Conservation (phyloP, 108 stramenopile genomes). For the Cyclotella cryptica region DNA sequence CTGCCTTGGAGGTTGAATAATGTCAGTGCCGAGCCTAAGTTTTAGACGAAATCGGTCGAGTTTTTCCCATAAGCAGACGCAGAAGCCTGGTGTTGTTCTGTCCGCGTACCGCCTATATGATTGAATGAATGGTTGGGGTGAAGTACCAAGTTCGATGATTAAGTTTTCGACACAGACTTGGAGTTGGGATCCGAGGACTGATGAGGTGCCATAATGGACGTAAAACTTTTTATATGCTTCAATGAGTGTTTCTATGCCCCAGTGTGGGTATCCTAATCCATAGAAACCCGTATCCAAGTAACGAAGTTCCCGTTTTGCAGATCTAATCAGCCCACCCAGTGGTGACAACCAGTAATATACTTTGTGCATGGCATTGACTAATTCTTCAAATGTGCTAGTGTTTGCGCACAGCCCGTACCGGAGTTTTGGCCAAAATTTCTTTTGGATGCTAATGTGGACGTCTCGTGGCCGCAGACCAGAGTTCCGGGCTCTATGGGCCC, state of each 20-base stretch:
- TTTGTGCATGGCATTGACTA: background rate
- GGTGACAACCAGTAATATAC: background rate
- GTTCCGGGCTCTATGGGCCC: background rate
- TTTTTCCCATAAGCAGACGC: background rate
- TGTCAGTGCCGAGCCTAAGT: background rate
- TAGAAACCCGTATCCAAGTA: slow-evolving; percentile 12
- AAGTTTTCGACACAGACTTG: background rate
- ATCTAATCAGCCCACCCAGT: background rate
- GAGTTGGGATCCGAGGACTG: background rate
- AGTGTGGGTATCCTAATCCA: slow-evolving; percentile 8
- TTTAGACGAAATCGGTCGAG: too few species aligned
- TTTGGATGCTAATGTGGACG: slow-evolving; percentile 2
- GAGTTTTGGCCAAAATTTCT: slow-evolving; percentile 10
- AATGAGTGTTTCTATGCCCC: background rate
- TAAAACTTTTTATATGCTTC: background rate
- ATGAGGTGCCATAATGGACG: slow-evolving; percentile 1
- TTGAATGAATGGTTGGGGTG: background rate
- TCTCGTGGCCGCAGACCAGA: background rate
- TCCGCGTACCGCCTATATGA: background rate
- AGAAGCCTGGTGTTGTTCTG: background rate
- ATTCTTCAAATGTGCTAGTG: background rate
- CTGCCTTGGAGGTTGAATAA: background rate
- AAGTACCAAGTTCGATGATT: background rate
- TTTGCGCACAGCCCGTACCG: slow-evolving; percentile 9
- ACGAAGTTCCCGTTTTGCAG: background rate